These are phyloP conservation scores for Diatrype stigma DNA, from an alignment of 2,329 filamentous ascomycete genomes.

Conservation along the genomic window DNA sequence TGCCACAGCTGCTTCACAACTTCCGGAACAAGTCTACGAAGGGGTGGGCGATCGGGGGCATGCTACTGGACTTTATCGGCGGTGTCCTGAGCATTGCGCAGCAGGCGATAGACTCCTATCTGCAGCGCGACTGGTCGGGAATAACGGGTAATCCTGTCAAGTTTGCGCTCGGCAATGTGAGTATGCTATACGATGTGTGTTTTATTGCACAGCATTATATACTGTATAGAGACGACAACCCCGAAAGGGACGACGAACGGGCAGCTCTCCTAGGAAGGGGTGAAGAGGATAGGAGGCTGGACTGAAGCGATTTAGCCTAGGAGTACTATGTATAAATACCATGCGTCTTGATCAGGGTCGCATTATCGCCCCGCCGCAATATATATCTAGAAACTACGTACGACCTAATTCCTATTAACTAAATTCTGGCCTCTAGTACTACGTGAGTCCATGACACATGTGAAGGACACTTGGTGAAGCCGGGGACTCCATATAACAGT, in stretches of 20 bases:
- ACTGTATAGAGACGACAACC: constrained; percentile 53
- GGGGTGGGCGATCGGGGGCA: constrained; percentile 83
- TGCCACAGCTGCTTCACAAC: constrained; percentile 81
- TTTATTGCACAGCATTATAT: constrained; percentile 90
- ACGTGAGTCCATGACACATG: too few relatives aligned
- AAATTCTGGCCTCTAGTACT: too few relatives aligned
- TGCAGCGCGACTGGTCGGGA: constrained; percentile 85
- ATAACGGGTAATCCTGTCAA: constrained; percentile 91
- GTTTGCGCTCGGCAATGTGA: constrained; percentile 79
- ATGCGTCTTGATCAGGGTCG: too few relatives aligned
- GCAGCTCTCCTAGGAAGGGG: constrained; percentile 33
- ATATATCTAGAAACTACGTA: too few relatives aligned
- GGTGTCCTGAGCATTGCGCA: constrained; percentile 79
- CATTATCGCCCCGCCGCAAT: too few relatives aligned
- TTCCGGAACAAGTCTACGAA: constrained; percentile 77
- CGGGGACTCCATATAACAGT: too few relatives aligned
- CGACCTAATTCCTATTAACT: too few relatives aligned
- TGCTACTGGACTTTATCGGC: constrained; percentile 78
- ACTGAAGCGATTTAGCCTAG: constrained; percentile 13
- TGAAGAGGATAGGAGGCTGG: constrained; percentile 26
- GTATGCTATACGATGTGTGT: constrained; percentile 77
- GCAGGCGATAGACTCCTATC: constrained; percentile 76
- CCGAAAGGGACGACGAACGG: constrained; percentile 27
- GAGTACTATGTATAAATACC: not conserved
- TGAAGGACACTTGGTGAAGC: too few relatives aligned